phyloP scores from a whole-genome alignment of 73 alveolate genomes.

The Diophrys appendiculata region DNA sequence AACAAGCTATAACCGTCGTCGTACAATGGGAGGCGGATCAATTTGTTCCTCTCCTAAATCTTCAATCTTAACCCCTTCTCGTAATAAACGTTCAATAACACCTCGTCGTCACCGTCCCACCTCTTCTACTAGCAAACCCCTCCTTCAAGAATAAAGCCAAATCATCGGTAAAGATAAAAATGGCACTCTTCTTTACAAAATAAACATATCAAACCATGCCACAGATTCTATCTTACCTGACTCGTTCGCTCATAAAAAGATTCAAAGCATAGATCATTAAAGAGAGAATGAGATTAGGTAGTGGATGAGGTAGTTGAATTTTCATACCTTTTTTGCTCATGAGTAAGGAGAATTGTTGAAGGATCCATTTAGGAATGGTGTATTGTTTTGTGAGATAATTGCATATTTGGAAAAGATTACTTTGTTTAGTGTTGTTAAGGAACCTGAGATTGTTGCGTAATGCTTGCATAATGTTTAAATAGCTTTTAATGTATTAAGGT shows the following conservation, averaged over 20 bases:
- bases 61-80: too few species aligned
- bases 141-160: too few species aligned
- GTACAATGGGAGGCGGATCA: too few species aligned
- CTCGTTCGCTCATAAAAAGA: neutral
- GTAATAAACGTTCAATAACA: too few species aligned
- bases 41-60: too few species aligned
- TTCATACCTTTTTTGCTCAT: conserved; percentile 17
- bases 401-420: conserved; percentile 46
- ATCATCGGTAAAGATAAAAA: neutral
- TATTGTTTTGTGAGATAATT: conserved; percentile 44
- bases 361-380: conserved; percentile 63
- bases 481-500: conserved; percentile 20
- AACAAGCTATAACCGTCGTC: too few species aligned
- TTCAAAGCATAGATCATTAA: neutral
- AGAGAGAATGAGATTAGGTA: too few species aligned
- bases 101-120: too few species aligned
- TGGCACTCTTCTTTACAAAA: neutral
- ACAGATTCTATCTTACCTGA: neutral
- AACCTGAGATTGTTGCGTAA: conserved; percentile 50
- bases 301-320: conserved; percentile 44
- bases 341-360: conserved; percentile 32
- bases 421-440: conserved; percentile 17
- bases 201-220: neutral
- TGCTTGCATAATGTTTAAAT: conserved; percentile 53
- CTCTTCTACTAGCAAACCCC: too few species aligned